Evolutionary conservation across 306 rosid genomes (phyloP), one percentile per base, ranked within the genome.

Genomic region (Clitoria ternatea): DNA sequence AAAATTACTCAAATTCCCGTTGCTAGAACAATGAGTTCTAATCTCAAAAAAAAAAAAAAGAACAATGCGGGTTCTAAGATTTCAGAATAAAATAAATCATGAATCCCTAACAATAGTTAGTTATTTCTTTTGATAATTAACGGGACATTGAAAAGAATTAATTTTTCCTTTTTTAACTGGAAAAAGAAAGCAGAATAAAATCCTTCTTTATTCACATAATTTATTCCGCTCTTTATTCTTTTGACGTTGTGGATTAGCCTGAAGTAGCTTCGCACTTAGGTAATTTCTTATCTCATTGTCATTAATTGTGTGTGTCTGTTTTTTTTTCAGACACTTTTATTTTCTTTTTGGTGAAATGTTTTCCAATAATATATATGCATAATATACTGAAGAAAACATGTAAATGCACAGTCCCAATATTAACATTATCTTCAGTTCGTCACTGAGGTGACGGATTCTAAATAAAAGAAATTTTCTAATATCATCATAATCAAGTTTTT

Each of bases 211-310:
- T 55, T 26, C 37, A 11, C 22, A 4, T 72, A 8, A 20, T 60
- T 45, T 62, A 62, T 63, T 74, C 17, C 9, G 4, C 20, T 67
- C 66, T 79, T 72, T 57, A 29, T 73, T 48, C 75, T 73, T 56
- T 55, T 61, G 47, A 24, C 19, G n/a, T 59, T 49, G 17, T 47
- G 72, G 53, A 43, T 30, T 32, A 50, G 60, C 23, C n/a, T 79
- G 55, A 79, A 68, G 73, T 30, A 42, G 36, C 79, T 73, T 67
- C 54, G 35, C 14, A 39, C 66, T 8, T 19, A 22, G 66, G 76
- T 60, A 53, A 67, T 50, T 79, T 30, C 6, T 14, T 47, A 10
- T 67, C 56, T 72, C 63, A 17, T 48, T 66, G 5, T 7, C 35
- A 23, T 15, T 23, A 45, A 47, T 45, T 49, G 32, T 12, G 20